A percentile compares a stretch with the other conserved stretches of the same genome.
Evolutionary conservation across 352 stramenopile genomes (phyloP).

Genomic region (Blastocystis sp.): DNA sequence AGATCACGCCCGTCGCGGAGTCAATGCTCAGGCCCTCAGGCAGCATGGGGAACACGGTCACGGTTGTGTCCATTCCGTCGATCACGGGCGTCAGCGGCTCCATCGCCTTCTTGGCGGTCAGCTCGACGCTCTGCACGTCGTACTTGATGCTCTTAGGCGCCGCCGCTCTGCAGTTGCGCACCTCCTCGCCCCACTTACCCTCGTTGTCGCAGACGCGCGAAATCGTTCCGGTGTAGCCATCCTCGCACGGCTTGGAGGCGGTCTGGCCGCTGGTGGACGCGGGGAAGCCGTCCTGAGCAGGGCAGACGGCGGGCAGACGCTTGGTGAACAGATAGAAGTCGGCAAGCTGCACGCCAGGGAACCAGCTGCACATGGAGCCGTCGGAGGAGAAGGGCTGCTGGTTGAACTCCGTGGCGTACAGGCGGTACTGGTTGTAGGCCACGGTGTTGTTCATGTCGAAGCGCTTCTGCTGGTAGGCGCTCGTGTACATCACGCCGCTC

Average conservation of each 20-base stretch:
- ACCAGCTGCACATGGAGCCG: neutral
- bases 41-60: constrained; percentile 11
- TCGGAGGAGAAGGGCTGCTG: neutral
- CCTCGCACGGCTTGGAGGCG: constrained; percentile 7
- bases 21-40: constrained; percentile 26
- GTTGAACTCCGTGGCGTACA: neutral
- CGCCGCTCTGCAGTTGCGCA: constrained; percentile 3
- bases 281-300: neutral
- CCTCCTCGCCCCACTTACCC: constrained; percentile 15
- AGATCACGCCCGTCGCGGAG: neutral
- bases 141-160: constrained; percentile 1
- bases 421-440: constrained; percentile 58
- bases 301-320: neutral
- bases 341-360: constrained; percentile 41
- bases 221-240: neutral
- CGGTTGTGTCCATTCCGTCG: neutral
- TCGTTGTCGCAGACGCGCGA: constrained; percentile 30
- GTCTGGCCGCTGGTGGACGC: constrained; percentile 19
- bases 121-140: neutral
- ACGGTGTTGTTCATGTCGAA: constrained; percentile 33
- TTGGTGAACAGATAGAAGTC: constrained; percentile 57
- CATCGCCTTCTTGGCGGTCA: neutral
- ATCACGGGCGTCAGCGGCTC: constrained; percentile 2
- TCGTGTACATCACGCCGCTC: neutral
- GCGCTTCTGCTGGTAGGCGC: neutral